Evolutionary conservation across 345 rosid genomes (phyloP).

Genomic region (Cochlearia excelsa): DNA sequence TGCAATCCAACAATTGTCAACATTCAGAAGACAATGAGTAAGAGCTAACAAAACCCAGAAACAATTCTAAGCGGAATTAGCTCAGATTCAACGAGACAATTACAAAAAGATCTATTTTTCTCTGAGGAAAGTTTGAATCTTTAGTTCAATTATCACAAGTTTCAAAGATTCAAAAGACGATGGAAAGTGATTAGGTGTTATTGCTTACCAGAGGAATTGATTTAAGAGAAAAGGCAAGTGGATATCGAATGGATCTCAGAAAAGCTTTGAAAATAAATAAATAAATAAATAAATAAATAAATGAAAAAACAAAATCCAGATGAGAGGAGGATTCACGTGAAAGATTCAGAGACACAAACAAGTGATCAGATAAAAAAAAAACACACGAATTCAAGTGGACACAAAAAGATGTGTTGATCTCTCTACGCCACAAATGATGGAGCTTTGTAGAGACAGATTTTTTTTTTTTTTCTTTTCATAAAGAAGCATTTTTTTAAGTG

Average conservation of each 20-base stretch:
- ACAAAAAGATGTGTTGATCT: constrained; percentile 10
- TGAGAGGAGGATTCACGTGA: constrained; percentile 6
- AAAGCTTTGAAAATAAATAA: background rate
- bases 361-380: constrained; percentile 30
- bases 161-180: background rate
- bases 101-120: background rate
- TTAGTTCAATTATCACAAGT: too few relatives aligned
- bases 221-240: constrained; percentile 9
- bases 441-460: constrained; percentile 16
- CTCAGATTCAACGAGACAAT: background rate
- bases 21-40: background rate
- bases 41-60: background rate
- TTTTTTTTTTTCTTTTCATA: background rate
- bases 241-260: constrained; percentile 35
- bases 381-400: constrained; percentile 29
- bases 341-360: constrained; percentile 31
- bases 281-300: background rate
- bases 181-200: constrained; percentile 12
- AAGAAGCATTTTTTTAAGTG: background rate
- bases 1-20: constrained; percentile 7
- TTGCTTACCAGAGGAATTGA: constrained; percentile 28
- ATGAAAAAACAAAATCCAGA: constrained; percentile 5
- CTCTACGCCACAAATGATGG: constrained; percentile 25
- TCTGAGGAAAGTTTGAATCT: constrained; percentile 20
- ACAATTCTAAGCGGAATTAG: background rate